A percentile compares a stretch with the other conserved stretches of the same genome.
Conservation (phyloP, 768 basidiomycete species). For the Pisolithus orientalis region DNA sequence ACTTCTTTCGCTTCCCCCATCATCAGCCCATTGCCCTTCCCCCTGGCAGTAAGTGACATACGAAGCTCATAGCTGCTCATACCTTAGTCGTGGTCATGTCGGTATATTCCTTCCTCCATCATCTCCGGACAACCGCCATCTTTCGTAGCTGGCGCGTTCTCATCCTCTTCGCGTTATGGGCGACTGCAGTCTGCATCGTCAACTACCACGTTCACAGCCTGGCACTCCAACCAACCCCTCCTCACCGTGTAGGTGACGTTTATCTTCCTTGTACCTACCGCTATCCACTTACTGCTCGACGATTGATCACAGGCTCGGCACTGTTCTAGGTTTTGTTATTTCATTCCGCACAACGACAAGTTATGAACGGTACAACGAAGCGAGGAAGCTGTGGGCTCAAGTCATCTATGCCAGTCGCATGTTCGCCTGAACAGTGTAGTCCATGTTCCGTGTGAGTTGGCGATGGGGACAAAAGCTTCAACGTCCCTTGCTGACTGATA, state of each 20-base stretch:
- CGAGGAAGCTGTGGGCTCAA: constrained; percentile 59
- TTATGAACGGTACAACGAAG: constrained; percentile 71
- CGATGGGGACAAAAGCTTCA: constrained; percentile 14
- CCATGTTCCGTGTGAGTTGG: constrained; percentile 49
- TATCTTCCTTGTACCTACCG: neutral
- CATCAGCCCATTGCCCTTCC: too few species aligned
- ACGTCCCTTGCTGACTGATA: constrained; percentile 20
- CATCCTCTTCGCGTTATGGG: constrained; percentile 56
- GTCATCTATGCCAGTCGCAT: constrained; percentile 49
- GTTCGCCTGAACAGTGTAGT: constrained; percentile 59
- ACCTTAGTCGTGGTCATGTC: neutral
- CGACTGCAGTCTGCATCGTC: constrained; percentile 47
- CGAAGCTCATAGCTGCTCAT: neutral
- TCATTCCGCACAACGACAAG: constrained; percentile 67
- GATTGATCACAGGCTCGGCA: constrained; percentile 36
- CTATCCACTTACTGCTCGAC: constrained; percentile 22
- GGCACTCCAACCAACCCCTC: constrained; percentile 43
- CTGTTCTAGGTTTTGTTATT: constrained; percentile 69
- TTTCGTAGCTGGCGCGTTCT: constrained; percentile 43
- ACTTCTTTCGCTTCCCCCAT: neutral
- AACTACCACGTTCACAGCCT: constrained; percentile 40
- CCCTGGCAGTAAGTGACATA: too few species aligned
- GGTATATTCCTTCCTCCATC: neutral
- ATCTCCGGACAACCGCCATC: neutral
- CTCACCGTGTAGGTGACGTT: constrained; percentile 52